phyloP scores from a whole-genome alignment of 2,329 filamentous ascomycete species.

The Penicillium occitanis region DNA sequence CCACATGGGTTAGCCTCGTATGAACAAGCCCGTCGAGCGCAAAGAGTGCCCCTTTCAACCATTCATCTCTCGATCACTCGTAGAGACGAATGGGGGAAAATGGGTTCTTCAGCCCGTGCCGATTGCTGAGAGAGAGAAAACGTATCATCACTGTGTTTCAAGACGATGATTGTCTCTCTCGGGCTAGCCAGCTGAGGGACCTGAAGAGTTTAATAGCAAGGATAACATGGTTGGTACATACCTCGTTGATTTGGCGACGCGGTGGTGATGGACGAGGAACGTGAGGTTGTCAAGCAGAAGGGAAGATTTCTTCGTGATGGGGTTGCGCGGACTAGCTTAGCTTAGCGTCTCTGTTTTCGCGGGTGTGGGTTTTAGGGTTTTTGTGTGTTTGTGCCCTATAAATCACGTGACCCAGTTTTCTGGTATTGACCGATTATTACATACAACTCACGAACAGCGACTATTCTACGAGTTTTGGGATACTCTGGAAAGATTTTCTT shows the following conservation, averaged over 20 bases:
- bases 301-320: conserved; percentile 11
- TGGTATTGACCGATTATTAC: too few relatives aligned
- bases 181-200: conserved; percentile 48
- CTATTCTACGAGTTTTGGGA: background rate
- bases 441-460: too few relatives aligned
- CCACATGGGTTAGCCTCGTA: conserved; percentile 55
- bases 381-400: conserved; percentile 10
- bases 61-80: background rate
- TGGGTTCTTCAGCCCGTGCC: conserved; percentile 69
- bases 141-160: conserved; percentile 40
- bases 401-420: conserved; percentile 9
- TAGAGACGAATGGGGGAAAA: conserved; percentile 27
- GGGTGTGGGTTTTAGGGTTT: conserved; percentile 22
- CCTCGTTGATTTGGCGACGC: conserved; percentile 37
- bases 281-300: conserved; percentile 24
- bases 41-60: conserved; percentile 62
- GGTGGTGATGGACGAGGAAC: conserved; percentile 29
- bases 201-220: conserved; percentile 26
- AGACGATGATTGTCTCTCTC: conserved; percentile 43
- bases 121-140: conserved; percentile 36
- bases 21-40: conserved; percentile 60
- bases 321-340: conserved; percentile 26
- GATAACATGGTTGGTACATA: conserved; percentile 36
- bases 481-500: background rate
- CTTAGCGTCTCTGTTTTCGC: conserved; percentile 16